Base-by-base conservation (phyloP, 2,329 filamentous ascomycete species). In the Dactylella cylindrospora region DNA sequence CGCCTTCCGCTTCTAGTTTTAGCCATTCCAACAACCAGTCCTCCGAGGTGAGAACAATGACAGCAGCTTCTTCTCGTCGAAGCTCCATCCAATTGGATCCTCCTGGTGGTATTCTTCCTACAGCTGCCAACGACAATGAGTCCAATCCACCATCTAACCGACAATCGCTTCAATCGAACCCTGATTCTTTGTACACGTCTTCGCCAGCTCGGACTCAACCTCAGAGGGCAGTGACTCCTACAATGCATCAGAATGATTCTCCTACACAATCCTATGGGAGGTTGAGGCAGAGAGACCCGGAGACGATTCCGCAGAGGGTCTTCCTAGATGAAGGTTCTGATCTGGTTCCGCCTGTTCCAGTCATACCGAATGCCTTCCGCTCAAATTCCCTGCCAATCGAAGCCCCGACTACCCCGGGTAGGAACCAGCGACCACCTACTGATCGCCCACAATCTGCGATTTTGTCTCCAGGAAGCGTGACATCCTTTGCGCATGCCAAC, bases 61-160 rank as follows among this genome's bases (percentile, higher is more conserved):
- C 57, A 1, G 40, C 47, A 50, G 13, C 41, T 7, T 9, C 54
- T 6, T 62, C 57, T 20, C 57, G 57, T n/a, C 50, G 57, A 6
- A 54, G 39, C n/a, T 62, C 57, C 2, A 62, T 62, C n/a, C 57
- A 62, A 32, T 22, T 49, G 35, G 57, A 62, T 22, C 57, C 57
- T 2, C 20, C 49, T 20, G 49, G 49, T 2, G 57, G 57, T 5
- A 54, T 62, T n/a, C 38, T 62, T 3, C 54, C 57, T 3, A 62
- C 57, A 5, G 45, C 43, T 12, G 3, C 10, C 25, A 54, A 50
- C 25, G 57, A 54, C 17, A 46, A 28, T 3, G 49, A 49, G 44
- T 36, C 43, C 19, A 36, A 26, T 3, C 17, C 36, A n/a, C 20
- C 57, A 13, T 31, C 38, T 25, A 43, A 41, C 7, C 49, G 36